Conservation (phyloP, 139 green algal genomes). For the Chlorella sp. region DNA sequence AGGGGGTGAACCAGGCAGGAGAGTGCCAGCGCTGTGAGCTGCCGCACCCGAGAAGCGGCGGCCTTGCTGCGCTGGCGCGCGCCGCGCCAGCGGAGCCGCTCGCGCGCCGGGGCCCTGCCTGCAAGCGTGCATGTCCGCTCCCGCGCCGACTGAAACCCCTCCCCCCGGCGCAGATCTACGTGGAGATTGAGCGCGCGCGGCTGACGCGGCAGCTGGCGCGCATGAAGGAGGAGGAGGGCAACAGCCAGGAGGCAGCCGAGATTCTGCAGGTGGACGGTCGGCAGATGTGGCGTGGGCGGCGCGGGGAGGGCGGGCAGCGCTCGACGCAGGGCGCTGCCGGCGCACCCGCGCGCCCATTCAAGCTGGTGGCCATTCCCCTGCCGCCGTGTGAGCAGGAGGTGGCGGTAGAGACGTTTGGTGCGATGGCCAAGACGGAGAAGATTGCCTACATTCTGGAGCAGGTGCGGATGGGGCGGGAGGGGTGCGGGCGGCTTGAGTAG, state of each 20-base stretch:
- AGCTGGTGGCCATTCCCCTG: too few relatives aligned
- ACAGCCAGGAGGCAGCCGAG: conserved; percentile 90
- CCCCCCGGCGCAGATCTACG: conserved; percentile 89
- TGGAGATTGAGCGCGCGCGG: conserved; percentile 98
- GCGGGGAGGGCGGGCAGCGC: background rate
- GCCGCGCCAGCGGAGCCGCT: too few relatives aligned
- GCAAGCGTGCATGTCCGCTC: too few relatives aligned
- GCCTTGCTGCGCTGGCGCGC: too few relatives aligned
- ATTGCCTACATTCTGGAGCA: conserved; percentile 99
- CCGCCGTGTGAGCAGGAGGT: background rate
- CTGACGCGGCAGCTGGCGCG: conserved; percentile 85
- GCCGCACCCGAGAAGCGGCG: too few relatives aligned
- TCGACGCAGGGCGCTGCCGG: too few relatives aligned
- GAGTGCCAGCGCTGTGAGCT: too few relatives aligned
- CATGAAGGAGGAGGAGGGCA: conserved; percentile 93
- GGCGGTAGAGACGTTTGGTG: conserved; percentile 99
- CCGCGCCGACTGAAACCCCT: too few relatives aligned
- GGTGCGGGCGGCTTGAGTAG: too few relatives aligned
- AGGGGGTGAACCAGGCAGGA: too few relatives aligned
- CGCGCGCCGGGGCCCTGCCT: too few relatives aligned
- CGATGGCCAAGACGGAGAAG: conserved; percentile 98
- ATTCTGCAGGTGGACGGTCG: conserved; percentile 92
- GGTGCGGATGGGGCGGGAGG: conserved; percentile 86
- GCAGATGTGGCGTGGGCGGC: background rate
- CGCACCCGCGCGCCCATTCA: too few relatives aligned